Evolutionary conservation across 148 eudicot genomes (phyloP).

Genomic region (Limonium bicolor): DNA sequence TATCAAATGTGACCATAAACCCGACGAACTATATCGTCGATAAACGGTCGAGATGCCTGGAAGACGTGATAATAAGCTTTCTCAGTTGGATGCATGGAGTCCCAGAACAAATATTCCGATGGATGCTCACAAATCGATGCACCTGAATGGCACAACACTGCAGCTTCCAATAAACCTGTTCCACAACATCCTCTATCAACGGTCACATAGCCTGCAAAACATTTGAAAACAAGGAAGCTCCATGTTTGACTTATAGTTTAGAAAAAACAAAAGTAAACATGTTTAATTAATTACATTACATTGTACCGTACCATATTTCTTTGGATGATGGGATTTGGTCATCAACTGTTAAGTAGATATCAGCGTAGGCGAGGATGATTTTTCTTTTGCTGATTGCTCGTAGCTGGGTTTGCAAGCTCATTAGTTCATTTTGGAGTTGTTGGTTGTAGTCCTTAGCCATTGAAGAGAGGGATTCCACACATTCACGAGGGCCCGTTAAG

Average conservation of each 20-base stretch:
- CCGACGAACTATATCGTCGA: conserved; percentile 28
- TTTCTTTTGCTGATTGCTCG: neutral
- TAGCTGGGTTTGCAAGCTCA: conserved; percentile 17
- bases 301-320: too few relatives aligned
- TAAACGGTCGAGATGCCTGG: conserved; percentile 16
- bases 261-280: too few relatives aligned
- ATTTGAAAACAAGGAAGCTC: too few relatives aligned
- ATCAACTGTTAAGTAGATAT: too few relatives aligned
- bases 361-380: conserved; percentile 9
- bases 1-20: too few relatives aligned
- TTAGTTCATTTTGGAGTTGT: conserved; percentile 17
- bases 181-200: conserved; percentile 51
- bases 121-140: conserved; percentile 36
- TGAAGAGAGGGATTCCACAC: conserved; percentile 31
- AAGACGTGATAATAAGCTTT: conserved; percentile 29
- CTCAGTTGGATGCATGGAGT: conserved; percentile 59
- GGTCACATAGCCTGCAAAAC: too few relatives aligned
- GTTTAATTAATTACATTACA: too few relatives aligned
- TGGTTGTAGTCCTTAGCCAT: conserved; percentile 34
- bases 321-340: too few relatives aligned
- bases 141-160: conserved; percentile 33
- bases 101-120: conserved; percentile 44
- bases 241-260: too few relatives aligned
- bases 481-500: conserved; percentile 13
- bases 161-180: conserved; percentile 42